These are phyloP conservation scores for Fraxinus greggii DNA, from an alignment of 305 asterid species.

Conservation along the genomic window DNA sequence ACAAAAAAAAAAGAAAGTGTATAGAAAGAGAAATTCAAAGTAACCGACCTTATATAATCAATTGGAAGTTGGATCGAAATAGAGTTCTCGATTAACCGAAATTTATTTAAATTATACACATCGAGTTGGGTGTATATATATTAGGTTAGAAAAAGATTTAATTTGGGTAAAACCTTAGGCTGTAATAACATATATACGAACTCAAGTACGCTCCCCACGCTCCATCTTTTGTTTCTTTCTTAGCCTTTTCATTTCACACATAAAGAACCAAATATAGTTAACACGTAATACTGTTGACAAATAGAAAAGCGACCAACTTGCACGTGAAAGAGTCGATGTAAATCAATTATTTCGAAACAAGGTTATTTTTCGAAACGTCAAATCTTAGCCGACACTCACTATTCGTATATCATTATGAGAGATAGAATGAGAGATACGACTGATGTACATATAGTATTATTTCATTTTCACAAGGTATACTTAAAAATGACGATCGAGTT, in stretches of 20 bases:
- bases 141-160: too few species aligned
- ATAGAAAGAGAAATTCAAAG: not conserved
- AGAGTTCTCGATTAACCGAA: not conserved
- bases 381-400: not conserved
- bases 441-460: not conserved
- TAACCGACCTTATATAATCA: not conserved
- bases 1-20: not conserved
- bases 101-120: not conserved
- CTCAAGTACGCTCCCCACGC: not conserved
- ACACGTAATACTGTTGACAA: constrained; percentile 15
- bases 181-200: not conserved
- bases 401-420: not conserved
- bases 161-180: too few species aligned
- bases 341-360: constrained; percentile 10
- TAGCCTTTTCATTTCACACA: constrained; percentile 20
- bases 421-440: not conserved
- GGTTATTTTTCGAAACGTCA: not conserved
- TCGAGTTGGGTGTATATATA: too few species aligned
- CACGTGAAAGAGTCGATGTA: constrained; percentile 36
- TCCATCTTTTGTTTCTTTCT: constrained; percentile 5
- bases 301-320: constrained; percentile 33
- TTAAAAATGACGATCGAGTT: constrained; percentile 26
- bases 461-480: constrained; percentile 19
- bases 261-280: constrained; percentile 22
- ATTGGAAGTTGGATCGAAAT: not conserved